Percentiles rank a stretch among this genome's conserved stretches.
phyloP scores from a whole-genome alignment of 2,329 filamentous ascomycete species.

The Arthrobotrys pseudoclavata region DNA sequence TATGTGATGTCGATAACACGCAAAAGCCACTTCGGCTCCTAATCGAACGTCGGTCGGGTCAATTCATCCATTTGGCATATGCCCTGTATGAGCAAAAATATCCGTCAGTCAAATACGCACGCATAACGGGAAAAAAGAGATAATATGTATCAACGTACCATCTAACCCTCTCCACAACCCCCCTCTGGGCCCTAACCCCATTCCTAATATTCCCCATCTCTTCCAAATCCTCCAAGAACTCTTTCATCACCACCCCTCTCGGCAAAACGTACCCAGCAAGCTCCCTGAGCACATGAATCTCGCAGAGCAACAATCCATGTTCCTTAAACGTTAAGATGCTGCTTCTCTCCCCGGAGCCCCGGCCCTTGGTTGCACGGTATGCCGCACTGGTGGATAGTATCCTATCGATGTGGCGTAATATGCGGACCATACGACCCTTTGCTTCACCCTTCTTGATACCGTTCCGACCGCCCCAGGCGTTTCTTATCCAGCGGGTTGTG shows the following conservation, averaged over 20 bases:
- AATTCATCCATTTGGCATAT: constrained; percentile 58
- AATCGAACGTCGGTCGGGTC: constrained; percentile 21
- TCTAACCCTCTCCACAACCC: constrained; percentile 83
- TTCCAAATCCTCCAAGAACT: constrained; percentile 89
- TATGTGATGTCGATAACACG: not conserved
- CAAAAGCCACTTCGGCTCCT: not conserved
- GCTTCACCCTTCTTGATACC: constrained; percentile 76
- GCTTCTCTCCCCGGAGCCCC: constrained; percentile 21
- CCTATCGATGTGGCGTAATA: constrained; percentile 89
- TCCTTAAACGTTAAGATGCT: constrained; percentile 85
- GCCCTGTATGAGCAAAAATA: constrained; percentile 29
- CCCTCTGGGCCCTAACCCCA: constrained; percentile 81
- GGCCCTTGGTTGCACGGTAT: constrained; percentile 68
- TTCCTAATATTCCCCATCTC: constrained; percentile 85
- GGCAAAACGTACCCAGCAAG: constrained; percentile 78
- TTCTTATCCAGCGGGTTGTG: constrained; percentile 78
- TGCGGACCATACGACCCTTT: constrained; percentile 79
- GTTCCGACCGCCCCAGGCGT: constrained; percentile 73
- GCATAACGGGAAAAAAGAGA: constrained; percentile 13
- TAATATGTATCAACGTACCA: constrained; percentile 76
- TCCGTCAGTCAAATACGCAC: not conserved
- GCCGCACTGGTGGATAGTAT: constrained; percentile 69
- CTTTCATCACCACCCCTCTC: constrained; percentile 76
- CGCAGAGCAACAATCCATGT: constrained; percentile 88
- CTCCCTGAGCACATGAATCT: constrained; percentile 84